Evolutionary conservation across 495 filamentous ascomycete genomes (phyloP).

Genomic region (Daldinia loculata): DNA sequence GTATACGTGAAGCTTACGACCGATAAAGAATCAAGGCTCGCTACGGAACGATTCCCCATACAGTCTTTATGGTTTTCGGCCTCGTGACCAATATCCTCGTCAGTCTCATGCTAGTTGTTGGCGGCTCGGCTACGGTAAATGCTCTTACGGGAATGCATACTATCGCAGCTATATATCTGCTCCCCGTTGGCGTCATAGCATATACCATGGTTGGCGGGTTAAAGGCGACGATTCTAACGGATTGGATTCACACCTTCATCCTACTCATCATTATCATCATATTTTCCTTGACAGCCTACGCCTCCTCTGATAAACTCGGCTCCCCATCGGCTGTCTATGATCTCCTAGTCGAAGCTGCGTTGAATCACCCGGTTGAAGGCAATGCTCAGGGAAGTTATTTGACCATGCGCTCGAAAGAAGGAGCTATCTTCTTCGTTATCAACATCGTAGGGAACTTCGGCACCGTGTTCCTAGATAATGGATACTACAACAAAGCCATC

Average conservation of each 20-base stretch:
- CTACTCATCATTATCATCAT: conserved; percentile 89
- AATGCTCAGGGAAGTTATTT: conserved; percentile 88
- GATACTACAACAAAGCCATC: conserved; percentile 95
- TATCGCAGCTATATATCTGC: conserved; percentile 87
- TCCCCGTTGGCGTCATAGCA: conserved; percentile 83
- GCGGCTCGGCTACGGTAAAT: conserved; percentile 86
- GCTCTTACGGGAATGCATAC: conserved; percentile 87
- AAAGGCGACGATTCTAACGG: conserved; percentile 60
- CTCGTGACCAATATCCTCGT: conserved; percentile 84
- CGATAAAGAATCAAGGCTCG: conserved; percentile 55
- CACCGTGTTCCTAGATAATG: conserved; percentile 82
- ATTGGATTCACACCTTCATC: conserved; percentile 82
- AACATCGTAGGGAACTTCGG: conserved; percentile 87
- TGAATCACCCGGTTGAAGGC: conserved; percentile 78
- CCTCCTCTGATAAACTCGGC: conserved; percentile 76
- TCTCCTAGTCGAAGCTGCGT: conserved; percentile 73
- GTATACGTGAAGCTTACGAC: conserved; percentile 19
- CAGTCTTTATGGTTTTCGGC: conserved; percentile 82
- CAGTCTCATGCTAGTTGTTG: conserved; percentile 92
- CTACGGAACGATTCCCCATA: conserved; percentile 69
- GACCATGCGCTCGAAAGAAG: conserved; percentile 87
- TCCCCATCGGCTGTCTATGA: conserved; percentile 86
- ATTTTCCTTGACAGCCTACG: conserved; percentile 88
- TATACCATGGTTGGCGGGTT: conserved; percentile 69
- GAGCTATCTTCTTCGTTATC: conserved; percentile 96